Base-by-base conservation (phyloP, 306 rosid genomes). In the Sicyos baderoa region DNA sequence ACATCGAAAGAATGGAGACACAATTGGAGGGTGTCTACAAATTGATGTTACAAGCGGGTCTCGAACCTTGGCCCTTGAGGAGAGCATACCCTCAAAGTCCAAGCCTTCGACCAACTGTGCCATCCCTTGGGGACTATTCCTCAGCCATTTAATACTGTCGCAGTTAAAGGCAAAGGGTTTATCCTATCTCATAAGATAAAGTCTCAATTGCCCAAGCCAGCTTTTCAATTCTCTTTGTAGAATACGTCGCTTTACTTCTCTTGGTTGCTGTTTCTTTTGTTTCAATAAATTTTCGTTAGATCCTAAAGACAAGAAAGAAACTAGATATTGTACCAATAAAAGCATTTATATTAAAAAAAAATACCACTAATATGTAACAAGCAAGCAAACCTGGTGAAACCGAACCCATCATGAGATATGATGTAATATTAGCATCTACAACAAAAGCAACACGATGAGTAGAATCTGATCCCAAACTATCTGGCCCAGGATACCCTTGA, bases 381-480 rank as follows among this genome's bases (percentile, higher is more conserved):
- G 61, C 67, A 62, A 76, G 76, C 82, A 82, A 75, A 89, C 97
- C 97, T 80, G 96, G 97, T 80, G 97, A 91, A 84, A 91, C 96
- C 73, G 97, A 91, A 17, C 97, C 97, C 96, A 89, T 91, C 96
- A 91, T 91, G 69, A 91, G 97, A 81, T 91, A 91, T 72, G 97
- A 91, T 70, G 97, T 91, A 79, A 91, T 89, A 79, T 87, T 91
- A 51, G 97, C 97, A 80, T 91, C 97, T 77, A 91, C 95, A 60
- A 91, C 79, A 82, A 91, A 89, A 72, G 97, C 96, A 78, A 91
- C 92, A 50, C 87, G 92, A 54, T 81, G 70, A 50, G 79, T 56
- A 75, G 87, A 91, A 81, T 80, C 79, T 44, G 78, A 71, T 45
- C 84, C 90, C 66, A 48, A 7, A 76, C 81, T 85, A 60, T 82